A percentile compares a stretch with the other conserved stretches of the same genome.
phyloP scores from a whole-genome alignment of 306 rosid genomes.

The Dryas drummondii region DNA sequence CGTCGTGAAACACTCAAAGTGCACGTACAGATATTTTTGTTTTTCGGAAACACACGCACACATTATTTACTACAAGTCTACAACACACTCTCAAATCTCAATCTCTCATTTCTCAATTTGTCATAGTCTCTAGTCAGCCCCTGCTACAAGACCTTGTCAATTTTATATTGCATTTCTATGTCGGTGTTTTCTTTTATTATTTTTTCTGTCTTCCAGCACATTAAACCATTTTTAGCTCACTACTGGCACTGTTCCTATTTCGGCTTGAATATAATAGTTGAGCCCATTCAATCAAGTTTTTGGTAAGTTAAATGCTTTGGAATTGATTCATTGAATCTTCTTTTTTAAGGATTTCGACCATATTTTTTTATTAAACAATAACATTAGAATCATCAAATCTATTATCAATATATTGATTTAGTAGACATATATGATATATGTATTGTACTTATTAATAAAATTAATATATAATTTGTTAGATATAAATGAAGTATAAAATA shows the following conservation, averaged over 20 bases:
- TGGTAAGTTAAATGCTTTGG: constrained; percentile 6
- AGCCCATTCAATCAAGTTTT: not conserved
- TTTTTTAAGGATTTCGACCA: no score
- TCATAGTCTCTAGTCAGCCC: not conserved
- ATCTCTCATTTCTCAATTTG: no score
- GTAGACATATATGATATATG: no score
- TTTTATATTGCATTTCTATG: not conserved
- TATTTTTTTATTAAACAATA: no score
- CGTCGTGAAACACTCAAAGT: no score
- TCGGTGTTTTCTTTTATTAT: not conserved
- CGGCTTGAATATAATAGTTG: constrained; percentile 8
- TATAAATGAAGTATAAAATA: no score
- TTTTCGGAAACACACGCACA: not conserved
- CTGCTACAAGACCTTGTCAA: not conserved
- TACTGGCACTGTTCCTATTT: constrained; percentile 21
- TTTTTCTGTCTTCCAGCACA: not conserved
- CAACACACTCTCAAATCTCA: not conserved
- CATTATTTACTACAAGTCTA: no score
- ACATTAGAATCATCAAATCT: no score
- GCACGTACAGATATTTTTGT: no score
- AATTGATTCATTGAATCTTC: constrained; percentile 4
- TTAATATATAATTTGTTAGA: no score
- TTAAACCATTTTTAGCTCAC: not conserved
- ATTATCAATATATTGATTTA: no score
- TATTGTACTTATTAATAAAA: no score